Evolutionary conservation across 306 rosid genomes (phyloP), one percentile per base, ranked within the genome.

Genomic region (Albizia julibrissin): DNA sequence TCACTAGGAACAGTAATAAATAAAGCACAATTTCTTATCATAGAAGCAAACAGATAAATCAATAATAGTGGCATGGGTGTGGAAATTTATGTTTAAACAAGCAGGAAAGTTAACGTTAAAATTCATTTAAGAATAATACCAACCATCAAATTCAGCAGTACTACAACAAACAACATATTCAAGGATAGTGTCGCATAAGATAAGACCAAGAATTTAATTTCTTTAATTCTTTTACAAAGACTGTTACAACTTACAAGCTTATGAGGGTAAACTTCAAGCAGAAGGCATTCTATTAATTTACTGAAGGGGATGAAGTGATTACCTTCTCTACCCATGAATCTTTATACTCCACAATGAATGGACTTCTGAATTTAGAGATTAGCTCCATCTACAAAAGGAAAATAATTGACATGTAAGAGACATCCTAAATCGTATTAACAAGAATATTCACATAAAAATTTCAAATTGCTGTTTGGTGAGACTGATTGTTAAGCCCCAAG

Each of bases 251-350:
- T 47, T 29, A 49, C 29, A 65, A 34, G 74, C 84, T 81, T 64
- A 76, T 42, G 21, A 75, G 11, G 18, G 68, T 50, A 78, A 73
- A 49, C 81, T 72, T 56, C 72, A 39, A 42, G 68, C 31, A 42
- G 75, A 79, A 75, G 49, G 59, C 74, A 64, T 39, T 75, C 43
- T 69, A 31, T 42, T 52, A 82, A 70, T 44, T 62, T 77, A 72
- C 72, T 39, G 15, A 37, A 77, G 34, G 66, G 72, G 72, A 58
- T 39, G 44, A 79, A 81, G 40, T 29, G 72, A 79, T 37, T 89
- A 93, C 99, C 98, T 93, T 96, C 87, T 96, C 99, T 21, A 96
- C 99, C 99, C 99, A 96, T 42, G 99, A 96, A 91, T 96, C 99
- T 85, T 96, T 96, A 87, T 96, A 96, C 88, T 96, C 99, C 87